Conservation (phyloP, 176 grass and related monocot species). For the Musa beccarii region DNA sequence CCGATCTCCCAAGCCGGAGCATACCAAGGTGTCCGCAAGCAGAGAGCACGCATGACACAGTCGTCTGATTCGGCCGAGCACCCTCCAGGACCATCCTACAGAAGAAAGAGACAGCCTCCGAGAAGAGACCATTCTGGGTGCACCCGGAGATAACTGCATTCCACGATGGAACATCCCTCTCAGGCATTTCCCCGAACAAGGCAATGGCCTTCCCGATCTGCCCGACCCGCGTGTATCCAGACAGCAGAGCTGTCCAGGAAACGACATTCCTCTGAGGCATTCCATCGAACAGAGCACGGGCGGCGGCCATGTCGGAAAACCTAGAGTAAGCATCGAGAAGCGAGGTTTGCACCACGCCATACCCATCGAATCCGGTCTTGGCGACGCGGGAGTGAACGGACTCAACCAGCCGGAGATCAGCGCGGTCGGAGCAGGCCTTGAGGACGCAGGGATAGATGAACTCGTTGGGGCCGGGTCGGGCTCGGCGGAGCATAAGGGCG, state of each 20-base stretch:
- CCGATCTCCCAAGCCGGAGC: conserved; percentile 44
- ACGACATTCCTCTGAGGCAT: conserved; percentile 44
- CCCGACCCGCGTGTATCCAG: conserved; percentile 16
- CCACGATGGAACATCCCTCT: conserved; percentile 12
- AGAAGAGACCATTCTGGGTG: conserved; percentile 12
- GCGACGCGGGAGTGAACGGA: conserved; percentile 47
- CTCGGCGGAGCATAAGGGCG: conserved; percentile 47
- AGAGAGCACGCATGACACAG: conserved; percentile 51
- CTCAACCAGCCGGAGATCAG: conserved; percentile 20
- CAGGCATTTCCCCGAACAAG: conserved; percentile 18
- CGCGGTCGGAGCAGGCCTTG: conserved; percentile 35
- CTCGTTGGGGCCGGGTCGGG: conserved; percentile 46
- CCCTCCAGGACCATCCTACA: conserved; percentile 16
- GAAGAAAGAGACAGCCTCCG: background rate
- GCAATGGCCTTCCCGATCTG: background rate
- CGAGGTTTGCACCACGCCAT: conserved; percentile 36
- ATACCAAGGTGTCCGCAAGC: conserved; percentile 52
- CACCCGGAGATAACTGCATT: conserved; percentile 13
- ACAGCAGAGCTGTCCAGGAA: conserved; percentile 39
- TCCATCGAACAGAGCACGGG: conserved; percentile 58
- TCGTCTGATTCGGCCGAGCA: conserved; percentile 46
- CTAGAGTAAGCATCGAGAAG: conserved; percentile 61
- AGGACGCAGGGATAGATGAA: conserved; percentile 71
- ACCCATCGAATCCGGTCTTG: conserved; percentile 48
- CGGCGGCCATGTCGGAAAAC: conserved; percentile 45